Conservation (phyloP, 768 basidiomycete genomes). For the Saitozyma podzolica region DNA sequence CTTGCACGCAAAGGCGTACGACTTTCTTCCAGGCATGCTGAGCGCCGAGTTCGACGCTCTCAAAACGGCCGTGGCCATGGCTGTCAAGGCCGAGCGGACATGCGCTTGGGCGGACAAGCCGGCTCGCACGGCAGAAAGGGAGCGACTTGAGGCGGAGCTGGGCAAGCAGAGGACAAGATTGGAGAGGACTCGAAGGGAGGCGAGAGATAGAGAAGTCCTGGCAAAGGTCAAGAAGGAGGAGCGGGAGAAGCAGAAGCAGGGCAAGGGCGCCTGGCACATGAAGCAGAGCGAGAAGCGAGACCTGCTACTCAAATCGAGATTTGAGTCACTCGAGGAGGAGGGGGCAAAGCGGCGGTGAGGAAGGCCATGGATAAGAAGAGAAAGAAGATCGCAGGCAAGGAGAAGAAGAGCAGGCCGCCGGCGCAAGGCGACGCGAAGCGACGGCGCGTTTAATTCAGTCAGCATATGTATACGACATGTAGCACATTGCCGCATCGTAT, state of each 20-base stretch:
- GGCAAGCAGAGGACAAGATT: conserved; percentile 76
- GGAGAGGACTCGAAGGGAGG: conserved; percentile 68
- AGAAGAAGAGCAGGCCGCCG: conserved; percentile 78
- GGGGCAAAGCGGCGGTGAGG: conserved; percentile 82
- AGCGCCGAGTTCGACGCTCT: conserved; percentile 66
- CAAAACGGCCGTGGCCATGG: conserved; percentile 66
- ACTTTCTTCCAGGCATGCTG: conserved; percentile 70
- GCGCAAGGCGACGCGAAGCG: background rate
- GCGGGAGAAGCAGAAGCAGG: conserved; percentile 66
- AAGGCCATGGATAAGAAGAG: conserved; percentile 87
- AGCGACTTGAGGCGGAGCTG: conserved; percentile 68
- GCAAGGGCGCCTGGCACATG: conserved; percentile 82
- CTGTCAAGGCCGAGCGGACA: conserved; percentile 58
- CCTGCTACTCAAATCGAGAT: conserved; percentile 69
- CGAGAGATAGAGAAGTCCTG: conserved; percentile 70
- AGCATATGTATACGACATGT: too few species aligned
- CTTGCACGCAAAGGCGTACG: conserved; percentile 70
- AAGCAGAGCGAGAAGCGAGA: conserved; percentile 80
- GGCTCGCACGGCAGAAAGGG: conserved; percentile 69
- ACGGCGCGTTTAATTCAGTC: background rate
- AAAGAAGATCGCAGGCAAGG: conserved; percentile 81
- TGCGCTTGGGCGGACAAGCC: conserved; percentile 43
- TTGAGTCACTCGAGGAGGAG: conserved; percentile 71
- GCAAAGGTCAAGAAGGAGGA: conserved; percentile 61
- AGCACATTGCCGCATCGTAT: too few species aligned